These are phyloP conservation scores for Coemansia sp. DNA, from an alignment of 192 early-diverging fungal species.

Conservation along the genomic window DNA sequence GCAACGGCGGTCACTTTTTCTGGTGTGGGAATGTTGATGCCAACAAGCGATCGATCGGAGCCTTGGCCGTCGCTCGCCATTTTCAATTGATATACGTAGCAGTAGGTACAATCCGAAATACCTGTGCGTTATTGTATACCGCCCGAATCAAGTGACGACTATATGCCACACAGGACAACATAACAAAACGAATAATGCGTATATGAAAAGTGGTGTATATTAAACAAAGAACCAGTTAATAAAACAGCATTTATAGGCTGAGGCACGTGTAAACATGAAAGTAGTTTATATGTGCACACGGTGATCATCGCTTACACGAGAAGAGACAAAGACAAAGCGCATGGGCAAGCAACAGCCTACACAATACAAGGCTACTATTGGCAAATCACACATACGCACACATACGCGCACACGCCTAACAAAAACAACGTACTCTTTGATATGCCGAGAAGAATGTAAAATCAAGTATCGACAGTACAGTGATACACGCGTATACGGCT, in stretches of 20 bases:
- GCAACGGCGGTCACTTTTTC: constrained; percentile 34
- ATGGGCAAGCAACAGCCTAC: too few species aligned
- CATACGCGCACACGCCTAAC: too few species aligned
- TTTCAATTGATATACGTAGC: background rate
- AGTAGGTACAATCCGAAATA: background rate
- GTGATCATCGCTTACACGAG: background rate
- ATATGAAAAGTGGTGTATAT: background rate
- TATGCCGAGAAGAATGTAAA: background rate
- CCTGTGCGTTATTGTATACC: background rate
- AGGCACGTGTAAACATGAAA: background rate
- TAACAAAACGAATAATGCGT: background rate
- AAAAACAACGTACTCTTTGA: too few species aligned
- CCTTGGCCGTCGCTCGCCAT: constrained; percentile 34
- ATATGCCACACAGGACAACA: background rate
- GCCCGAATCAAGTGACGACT: background rate
- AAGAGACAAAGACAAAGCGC: too few species aligned
- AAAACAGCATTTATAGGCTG: background rate
- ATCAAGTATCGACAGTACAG: background rate
- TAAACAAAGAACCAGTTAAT: constrained; percentile 3
- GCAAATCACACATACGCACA: too few species aligned
- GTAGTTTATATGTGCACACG: background rate
- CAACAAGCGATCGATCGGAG: constrained; percentile 21
- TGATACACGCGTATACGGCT: background rate
- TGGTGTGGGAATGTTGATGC: constrained; percentile 34
- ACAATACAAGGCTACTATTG: too few species aligned